These are phyloP conservation scores for Glycine latifolia DNA, from an alignment of 306 rosid species.

Conservation along the genomic window DNA sequence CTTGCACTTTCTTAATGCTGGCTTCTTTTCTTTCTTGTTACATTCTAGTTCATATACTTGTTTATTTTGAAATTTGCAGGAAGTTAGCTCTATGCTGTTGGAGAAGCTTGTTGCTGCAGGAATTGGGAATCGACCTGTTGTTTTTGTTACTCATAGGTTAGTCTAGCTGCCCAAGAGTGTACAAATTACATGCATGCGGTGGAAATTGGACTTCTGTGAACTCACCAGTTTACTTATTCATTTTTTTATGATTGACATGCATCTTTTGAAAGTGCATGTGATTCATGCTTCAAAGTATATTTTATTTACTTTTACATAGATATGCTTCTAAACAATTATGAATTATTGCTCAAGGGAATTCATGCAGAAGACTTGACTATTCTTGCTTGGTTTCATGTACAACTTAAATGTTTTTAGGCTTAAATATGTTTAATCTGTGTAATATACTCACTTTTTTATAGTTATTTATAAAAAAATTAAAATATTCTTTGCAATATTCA, in stretches of 20 bases:
- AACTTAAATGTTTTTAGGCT: slow-evolving; percentile 1
- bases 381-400: slow-evolving; percentile 32
- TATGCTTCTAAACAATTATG: neutral
- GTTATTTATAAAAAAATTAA: neutral
- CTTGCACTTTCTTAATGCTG: slow-evolving; percentile 22
- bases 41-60: slow-evolving; percentile 36
- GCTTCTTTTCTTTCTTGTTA: slow-evolving; percentile 35
- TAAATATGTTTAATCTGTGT: neutral
- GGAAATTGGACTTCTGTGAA: neutral
- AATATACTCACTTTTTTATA: neutral
- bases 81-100: slow-evolving; percentile 93
- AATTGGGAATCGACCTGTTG: slow-evolving; percentile 90
- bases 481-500: neutral
- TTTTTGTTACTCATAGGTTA: slow-evolving; percentile 93
- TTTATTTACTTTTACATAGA: too few relatives aligned
- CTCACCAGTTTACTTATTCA: slow-evolving; percentile 5
- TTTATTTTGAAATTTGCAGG: slow-evolving; percentile 66
- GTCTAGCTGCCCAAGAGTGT: slow-evolving; percentile 40
- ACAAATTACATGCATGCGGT: slow-evolving; percentile 8
- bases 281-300: neutral
- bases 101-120: slow-evolving; percentile 95
- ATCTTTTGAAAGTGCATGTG: slow-evolving; percentile 6
- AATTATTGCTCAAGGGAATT: neutral
- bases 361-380: slow-evolving; percentile 19
- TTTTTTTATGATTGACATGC: slow-evolving; percentile 31